Conservation (phyloP, 129 eudicot genomes). For the Artemisia tridentata region DNA sequence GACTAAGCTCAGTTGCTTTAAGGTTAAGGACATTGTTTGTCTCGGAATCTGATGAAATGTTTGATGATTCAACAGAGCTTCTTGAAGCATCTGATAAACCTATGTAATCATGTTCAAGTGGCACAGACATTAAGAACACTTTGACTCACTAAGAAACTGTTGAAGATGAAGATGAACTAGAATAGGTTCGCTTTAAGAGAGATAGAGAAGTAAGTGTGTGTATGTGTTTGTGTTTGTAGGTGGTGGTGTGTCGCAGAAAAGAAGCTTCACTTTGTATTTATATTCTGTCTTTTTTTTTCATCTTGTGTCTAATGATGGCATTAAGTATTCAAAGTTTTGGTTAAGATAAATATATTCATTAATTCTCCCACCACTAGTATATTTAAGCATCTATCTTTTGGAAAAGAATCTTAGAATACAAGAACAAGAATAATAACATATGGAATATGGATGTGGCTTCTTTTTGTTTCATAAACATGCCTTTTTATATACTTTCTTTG, state of each 20-base stretch:
- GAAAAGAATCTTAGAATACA: slow-evolving; percentile 16
- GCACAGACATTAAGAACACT: slow-evolving; percentile 58
- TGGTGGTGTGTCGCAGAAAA: slow-evolving; percentile 43
- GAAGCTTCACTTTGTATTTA: slow-evolving; percentile 56
- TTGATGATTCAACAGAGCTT: slow-evolving; percentile 38
- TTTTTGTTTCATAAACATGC: not conserved
- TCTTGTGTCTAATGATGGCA: slow-evolving; percentile 28
- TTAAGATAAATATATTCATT: slow-evolving; percentile 19
- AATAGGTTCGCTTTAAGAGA: not conserved
- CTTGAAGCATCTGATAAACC: slow-evolving; percentile 64
- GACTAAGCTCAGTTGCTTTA: slow-evolving; percentile 83
- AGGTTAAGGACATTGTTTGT: slow-evolving; percentile 47
- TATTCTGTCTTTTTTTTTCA: slow-evolving; percentile 14
- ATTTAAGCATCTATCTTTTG: slow-evolving; percentile 17
- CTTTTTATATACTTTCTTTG: not conserved
- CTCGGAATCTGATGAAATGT: slow-evolving; percentile 32
- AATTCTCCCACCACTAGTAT: slow-evolving; percentile 17
- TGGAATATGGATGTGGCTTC: not conserved
- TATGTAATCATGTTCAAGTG: slow-evolving; percentile 82
- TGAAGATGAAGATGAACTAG: slow-evolving; percentile 4
- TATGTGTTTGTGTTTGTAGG: slow-evolving; percentile 29
- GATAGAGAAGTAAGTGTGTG: slow-evolving; percentile 23
- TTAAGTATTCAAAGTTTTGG: slow-evolving; percentile 10
- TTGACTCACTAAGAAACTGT: slow-evolving; percentile 10
- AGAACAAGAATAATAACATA: not conserved